phyloP scores from a whole-genome alignment of 345 rosid genomes.

The Heritiera fomes region DNA sequence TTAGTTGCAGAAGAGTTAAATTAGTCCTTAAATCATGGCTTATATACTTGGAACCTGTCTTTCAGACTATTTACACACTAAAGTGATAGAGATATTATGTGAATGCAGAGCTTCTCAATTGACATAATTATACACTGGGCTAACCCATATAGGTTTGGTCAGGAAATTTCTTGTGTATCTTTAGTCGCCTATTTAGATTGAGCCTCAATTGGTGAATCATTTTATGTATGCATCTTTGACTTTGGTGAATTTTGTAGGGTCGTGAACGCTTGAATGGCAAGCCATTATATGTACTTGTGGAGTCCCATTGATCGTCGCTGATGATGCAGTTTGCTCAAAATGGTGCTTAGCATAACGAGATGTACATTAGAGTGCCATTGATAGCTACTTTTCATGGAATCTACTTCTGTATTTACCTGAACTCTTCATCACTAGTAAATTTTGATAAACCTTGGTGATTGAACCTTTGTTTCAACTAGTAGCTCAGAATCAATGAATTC shows the following conservation, averaged over 20 bases:
- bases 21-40: background rate
- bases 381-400: constrained; percentile 16
- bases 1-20: background rate
- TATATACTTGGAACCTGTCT: background rate
- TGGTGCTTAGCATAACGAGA: constrained; percentile 16
- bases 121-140: background rate
- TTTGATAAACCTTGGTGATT: constrained; percentile 25
- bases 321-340: background rate
- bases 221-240: background rate
- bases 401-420: background rate
- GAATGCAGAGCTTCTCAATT: background rate
- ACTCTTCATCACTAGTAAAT: constrained; percentile 15
- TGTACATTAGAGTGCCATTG: constrained; percentile 33
- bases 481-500: constrained; percentile 26
- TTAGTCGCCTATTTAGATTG: background rate
- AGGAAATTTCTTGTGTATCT: background rate
- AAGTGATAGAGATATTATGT: background rate
- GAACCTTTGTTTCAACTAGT: constrained; percentile 17
- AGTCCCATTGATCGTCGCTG: constrained; percentile 42
- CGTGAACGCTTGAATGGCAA: constrained; percentile 60
- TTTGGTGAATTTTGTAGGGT: constrained; percentile 46
- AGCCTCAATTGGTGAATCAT: background rate
- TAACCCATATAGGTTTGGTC: background rate
- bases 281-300: constrained; percentile 62
- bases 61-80: background rate